Evolutionary conservation across 1,284 basidiomycete genomes (phyloP), one percentile per base, ranked within the genome.

Genomic region (Phellopilus nigrolimitatus): DNA sequence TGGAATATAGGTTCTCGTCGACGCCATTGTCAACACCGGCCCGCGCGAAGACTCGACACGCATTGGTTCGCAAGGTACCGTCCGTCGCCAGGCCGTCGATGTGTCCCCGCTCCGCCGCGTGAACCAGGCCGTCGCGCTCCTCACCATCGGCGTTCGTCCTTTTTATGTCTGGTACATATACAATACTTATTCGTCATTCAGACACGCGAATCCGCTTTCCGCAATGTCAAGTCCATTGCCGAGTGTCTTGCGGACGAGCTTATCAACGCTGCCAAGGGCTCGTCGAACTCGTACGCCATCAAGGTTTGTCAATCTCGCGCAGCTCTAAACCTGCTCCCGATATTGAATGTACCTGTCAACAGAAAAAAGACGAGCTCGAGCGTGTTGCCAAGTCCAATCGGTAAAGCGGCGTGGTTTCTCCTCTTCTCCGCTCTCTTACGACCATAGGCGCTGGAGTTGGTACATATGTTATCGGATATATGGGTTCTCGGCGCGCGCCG

Each of bases 381-480:
- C 95, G 95, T 82, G 95, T 99, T 58, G 95, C 95, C 79, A 97
- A 97, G 79, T 95, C 91, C 73, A 98, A 98, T 81, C 92, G 95
- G 82, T 98, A 84, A 84, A 75, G 55, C 15, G 3, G 34, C 34
- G n/a, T 17, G 34, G 10, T 13, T 17, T 37, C 3, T 13, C 34
- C 34, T 17, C n/a, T 15, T 17, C 8, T 13, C 34, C 12, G 6
- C 12, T 7, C 28, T 12, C 12, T 37, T 15, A 37, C 34, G 34
- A 37, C 34, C 19, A 17, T 17, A 7, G 34, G 34, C 15, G 34
- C 15, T 13, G 34, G 34, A 37, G n/a, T 37, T 13, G 34, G 34
- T 37, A 37, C 34, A 37, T 37, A 37, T 37, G 34, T 37, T 37
- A 37, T 37, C 34, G n/a, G 34, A 37, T 37, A 37, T 37, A 37